Base-by-base conservation (phyloP, 2,329 filamentous ascomycete species). In the Aspergillus eucalypticola region DNA sequence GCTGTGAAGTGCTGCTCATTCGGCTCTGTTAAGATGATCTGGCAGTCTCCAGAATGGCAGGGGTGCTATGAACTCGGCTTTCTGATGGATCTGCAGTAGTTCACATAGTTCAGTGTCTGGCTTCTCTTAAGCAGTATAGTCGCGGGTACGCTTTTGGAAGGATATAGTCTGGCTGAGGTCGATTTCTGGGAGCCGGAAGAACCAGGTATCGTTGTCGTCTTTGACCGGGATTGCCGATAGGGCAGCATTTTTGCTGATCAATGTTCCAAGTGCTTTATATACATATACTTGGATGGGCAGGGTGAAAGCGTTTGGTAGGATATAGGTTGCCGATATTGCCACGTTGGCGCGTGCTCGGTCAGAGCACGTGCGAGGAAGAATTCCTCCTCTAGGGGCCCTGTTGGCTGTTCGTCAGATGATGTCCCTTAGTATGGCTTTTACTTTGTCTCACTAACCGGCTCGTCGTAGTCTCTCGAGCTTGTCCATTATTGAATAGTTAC, bases 41-140 rank as follows among this genome's bases (percentile, higher is more conserved):
- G n/a, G n/a, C 2, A 83, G 66, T 19, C 79, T 75, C 81, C 81
- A 83, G 60, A 76, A 78, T 1, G 80, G 77, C n/a, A 71, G 49
- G 2, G 68, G 69, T 1, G 72, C 64, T 21, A 71, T 71, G 64
- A 77, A 80, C 2, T 73, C 64, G n/a, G 59, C 73, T 54, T 76
- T 76, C 59, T 83, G 81, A 64, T 83, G 74, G 1, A 66, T 56
- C 39, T 74, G 61, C 7, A 83, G 61, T 1, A 81, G 27, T 0
- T 66, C 57, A 15, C 82, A 75, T 3, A 83, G 64, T 53, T 80
- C 78, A 3, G 58, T 46, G 59, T 82, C 79, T 25, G 64, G 58
- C 10, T 70, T 67, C 27, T 71, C 69, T 11, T 54, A 54, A 4
- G 29, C 66, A 1, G 63, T 41, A 2, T 58, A 46, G 2, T 48